Evolutionary conservation across 352 stramenopile genomes (phyloP), one percentile per base, ranked within the genome.

Genomic region (Aphanomyces euteiches): DNA sequence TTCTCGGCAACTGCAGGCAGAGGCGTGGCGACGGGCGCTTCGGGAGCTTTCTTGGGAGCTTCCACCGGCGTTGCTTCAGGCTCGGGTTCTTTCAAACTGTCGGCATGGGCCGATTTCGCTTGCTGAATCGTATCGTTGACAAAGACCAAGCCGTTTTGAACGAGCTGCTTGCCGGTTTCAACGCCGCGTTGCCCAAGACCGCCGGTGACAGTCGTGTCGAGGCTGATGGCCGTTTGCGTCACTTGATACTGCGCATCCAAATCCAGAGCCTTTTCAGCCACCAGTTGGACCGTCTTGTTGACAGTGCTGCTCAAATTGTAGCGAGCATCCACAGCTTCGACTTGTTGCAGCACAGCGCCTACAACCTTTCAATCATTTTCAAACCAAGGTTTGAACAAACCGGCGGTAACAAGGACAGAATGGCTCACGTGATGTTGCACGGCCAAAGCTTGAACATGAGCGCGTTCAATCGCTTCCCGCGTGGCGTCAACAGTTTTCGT

Each of bases 281-380:
- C 43, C 1, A 50, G 43, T 50, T 50, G 43, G 17, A 50, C 17
- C 0, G 43, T 50, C 10, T 12, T n/a, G 10, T 50, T 12, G 43
- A 50, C 43, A n/a, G 43, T 50, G 10, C 10, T 1, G 43, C 43
- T n/a, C 10, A 50, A 12, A n/a, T 50, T 12, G 43, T 50, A 50
- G 10, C 43, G 43, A 12, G 43, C 43, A 12, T 12, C 43, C 43
- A 50, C 43, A n/a, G 43, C 43, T 50, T 50, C 43, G 43, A 50
- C 43, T 50, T 50, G 43, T 50, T 50, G 43, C 43, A 50, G 43
- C 43, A 50, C 43, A 12, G 43, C 43, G 43, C 43, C 43, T 50
- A 50, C 1, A n/a, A n/a, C 43, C 1, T 50, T n/a, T n/a, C 10
- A 50, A 50, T 50, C 43, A 50, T 50, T 50, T 50, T n/a, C 10